Base-by-base conservation (phyloP, 305 asterid species). In the Solanum chacoense region DNA sequence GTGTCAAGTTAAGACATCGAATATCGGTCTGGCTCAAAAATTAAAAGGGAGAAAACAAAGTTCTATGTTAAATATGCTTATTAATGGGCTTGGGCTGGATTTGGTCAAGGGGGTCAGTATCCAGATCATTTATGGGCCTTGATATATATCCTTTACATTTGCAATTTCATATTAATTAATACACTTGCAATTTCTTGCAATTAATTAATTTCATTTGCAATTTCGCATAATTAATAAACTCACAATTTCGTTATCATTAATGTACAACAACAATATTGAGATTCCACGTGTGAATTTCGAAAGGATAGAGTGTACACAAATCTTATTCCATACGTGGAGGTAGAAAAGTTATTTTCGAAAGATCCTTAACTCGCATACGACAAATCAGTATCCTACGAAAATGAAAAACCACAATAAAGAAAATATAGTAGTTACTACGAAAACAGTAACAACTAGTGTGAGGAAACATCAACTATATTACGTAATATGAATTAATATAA, bases 251-350 rank as follows among this genome's bases (percentile, higher is more conserved):
- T 63, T 8, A 22, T 63, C 71, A 63, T 63, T 63, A 22, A 22
- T 63, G 1, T 22, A 63, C 71, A 63, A 63, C 71, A 63, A 63
- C 28, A 63, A 2, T 63, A 22, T 22, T 8, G 32, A 10, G 8
- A 69, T 26, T 69, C 9, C 18, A 26, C 10, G 0, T 8, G 75
- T 69, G 20, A 9, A 69, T 2, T 69, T 28, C 1, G 8, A 67
- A 1, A 10, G 1, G 2, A 24, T 67, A 67, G 2, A 11, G 4
- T 24, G 16, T 24, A 69, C 1, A 13, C 5, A 13, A 0, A 69
- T 11, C 10, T 69, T 26, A 69, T 69, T 26, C 2, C 5, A 1
- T 29, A 26, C 5, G 0, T 26, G 10, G 0, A 69, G 1, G 0
- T 69, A 11, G 8, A 26, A 10, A 69, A 26, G 0, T 5, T 69